Evolutionary conservation across 2,329 filamentous ascomycete species (phyloP).

Genomic region (Hypoxylon sp.): DNA sequence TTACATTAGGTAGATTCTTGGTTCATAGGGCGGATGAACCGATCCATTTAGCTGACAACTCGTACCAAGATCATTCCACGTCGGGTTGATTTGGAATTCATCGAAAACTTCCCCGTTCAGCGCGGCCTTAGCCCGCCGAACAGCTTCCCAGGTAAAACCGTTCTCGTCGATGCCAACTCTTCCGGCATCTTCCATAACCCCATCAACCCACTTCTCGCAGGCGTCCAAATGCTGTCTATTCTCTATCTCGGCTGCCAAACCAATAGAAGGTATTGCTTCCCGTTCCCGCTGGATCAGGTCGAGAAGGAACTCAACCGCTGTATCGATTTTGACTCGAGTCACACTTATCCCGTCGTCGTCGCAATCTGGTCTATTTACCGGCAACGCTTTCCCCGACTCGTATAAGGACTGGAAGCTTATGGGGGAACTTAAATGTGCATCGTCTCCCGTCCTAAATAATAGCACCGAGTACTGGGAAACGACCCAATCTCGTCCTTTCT

Average conservation of each 20-base stretch:
- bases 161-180: constrained; percentile 23
- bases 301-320: constrained; percentile 15
- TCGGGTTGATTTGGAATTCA: constrained; percentile 1
- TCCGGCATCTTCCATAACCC: constrained; percentile 18
- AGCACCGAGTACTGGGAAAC: constrained; percentile 22
- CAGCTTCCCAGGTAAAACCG: constrained; percentile 21
- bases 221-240: constrained; percentile 8
- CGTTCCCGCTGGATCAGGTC: constrained; percentile 17
- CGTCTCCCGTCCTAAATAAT: constrained; percentile 23
- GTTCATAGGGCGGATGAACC: not conserved
- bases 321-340: constrained; percentile 15
- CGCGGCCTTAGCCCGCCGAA: constrained; percentile 18
- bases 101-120: constrained; percentile 22
- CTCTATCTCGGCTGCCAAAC: constrained; percentile 15
- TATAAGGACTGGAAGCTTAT: constrained; percentile 27
- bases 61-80: constrained; percentile 8
- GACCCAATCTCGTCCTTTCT: constrained; percentile 4
- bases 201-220: constrained; percentile 21
- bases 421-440: constrained; percentile 28
- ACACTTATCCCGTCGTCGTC: constrained; percentile 11
- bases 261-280: constrained; percentile 3
- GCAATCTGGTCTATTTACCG: constrained; percentile 20
- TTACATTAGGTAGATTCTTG: too few species aligned
- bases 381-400: constrained; percentile 23
- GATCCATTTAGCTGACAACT: not conserved